Conservation (phyloP, 352 stramenopile genomes). For the Phytophthora tentaculata region DNA sequence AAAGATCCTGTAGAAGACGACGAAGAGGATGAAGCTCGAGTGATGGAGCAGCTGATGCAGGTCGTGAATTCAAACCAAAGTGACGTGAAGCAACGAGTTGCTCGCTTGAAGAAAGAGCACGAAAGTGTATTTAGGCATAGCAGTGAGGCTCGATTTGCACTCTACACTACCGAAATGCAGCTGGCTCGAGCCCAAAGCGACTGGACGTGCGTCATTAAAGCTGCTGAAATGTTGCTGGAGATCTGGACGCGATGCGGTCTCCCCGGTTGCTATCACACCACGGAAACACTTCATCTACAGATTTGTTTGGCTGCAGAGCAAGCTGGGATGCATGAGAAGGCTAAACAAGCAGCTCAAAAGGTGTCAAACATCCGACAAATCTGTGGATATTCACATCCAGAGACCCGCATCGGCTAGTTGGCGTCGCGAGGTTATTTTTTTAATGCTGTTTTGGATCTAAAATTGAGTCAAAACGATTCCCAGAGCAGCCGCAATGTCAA, state of each 20-base stretch:
- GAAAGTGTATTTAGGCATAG: conserved; percentile 27
- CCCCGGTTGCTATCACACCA: conserved; percentile 42
- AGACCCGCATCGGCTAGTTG: conserved; percentile 11
- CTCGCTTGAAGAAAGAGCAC: conserved; percentile 17
- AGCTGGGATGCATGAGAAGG: conserved; percentile 23
- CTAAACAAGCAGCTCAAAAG: conserved; percentile 14
- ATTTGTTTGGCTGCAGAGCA: conserved; percentile 48
- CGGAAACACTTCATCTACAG: conserved; percentile 60
- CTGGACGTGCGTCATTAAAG: conserved; percentile 37
- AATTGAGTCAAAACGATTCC: background rate
- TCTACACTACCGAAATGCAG: conserved; percentile 51
- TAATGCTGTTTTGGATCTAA: conserved; percentile 1
- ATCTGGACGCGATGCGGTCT: conserved; percentile 47
- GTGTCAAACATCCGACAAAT: conserved; percentile 32
- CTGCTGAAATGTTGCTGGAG: conserved; percentile 38
- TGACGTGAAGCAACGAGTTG: conserved; percentile 21
- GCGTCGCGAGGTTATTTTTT: background rate
- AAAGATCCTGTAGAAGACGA: background rate
- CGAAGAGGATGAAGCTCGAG: conserved; percentile 17
- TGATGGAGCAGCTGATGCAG: conserved; percentile 45
- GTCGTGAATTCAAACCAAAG: conserved; percentile 15
- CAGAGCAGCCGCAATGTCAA: conserved; percentile 3
- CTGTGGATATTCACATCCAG: conserved; percentile 42
- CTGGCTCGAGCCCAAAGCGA: conserved; percentile 31
- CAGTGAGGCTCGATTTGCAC: conserved; percentile 46